Base-by-base conservation (phyloP, 306 rosid genomes). In the Lathyrus sativus region DNA sequence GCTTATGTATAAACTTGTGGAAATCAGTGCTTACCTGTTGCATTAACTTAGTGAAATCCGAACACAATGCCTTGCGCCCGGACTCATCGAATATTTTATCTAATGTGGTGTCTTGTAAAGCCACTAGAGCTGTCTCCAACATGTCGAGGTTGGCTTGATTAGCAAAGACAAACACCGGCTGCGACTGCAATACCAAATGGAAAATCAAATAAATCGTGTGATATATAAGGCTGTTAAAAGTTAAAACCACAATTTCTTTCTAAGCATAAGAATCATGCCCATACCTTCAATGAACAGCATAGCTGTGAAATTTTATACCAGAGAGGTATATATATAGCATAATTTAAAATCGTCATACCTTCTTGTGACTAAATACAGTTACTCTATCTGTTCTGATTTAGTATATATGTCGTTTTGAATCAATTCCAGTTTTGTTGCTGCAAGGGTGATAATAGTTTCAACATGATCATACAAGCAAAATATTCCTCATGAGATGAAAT, bases 111-210 rank as follows among this genome's bases (percentile, higher is more conserved):
- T 95, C 99, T 81, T 88, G 99, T 12, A 95, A 80, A 17, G 99
- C 89, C 17, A 95, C 95, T 50, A 95, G 79, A 15, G 96, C 88
- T 19, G 99, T 95, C 71, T 95, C 99, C 74, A 95, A 74, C 99
- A 90, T 95, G 81, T 95, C 99, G 6, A 95, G 95, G 58, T 97
- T 97, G 1, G 96, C 84, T 83, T 95, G 95, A 81, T 95, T 95
- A 19, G 97, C 96, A 37, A 95, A 95, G 48, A 84, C 83, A 74
- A 95, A 95, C 62, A 95, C 92, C 0, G 97, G 99, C 77, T 78
- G 42, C 0, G 91, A 59, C 99, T 95, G 91, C 76, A 74, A 31
- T 17, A 22, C 24, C 68, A 67, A 28, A n/a, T 2, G 45, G 59
- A 63, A 14, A 38, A 67, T 50, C 57, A 26, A 10, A 17, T 74